Evolutionary conservation across 768 basidiomycete genomes (phyloP), one percentile per base, ranked within the genome.

Genomic region (Tremella fuciformis): DNA sequence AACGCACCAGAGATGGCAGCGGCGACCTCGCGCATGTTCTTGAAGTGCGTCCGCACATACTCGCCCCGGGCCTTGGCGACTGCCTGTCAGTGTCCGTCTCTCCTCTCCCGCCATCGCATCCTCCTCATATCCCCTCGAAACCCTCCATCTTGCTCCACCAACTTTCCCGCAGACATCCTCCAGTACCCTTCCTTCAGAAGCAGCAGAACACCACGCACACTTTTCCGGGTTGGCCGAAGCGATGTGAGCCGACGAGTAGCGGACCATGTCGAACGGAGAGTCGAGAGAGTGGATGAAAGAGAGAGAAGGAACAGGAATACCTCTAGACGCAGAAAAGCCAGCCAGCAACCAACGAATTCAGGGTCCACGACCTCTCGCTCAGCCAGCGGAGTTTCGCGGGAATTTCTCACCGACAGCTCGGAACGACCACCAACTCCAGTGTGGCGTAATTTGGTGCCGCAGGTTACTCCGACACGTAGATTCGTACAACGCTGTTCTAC

Each of bases 1-100:
- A 19, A 79, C 83, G 73, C 65, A 91, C 92, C 93, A 66, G 86
- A 84, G 65, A 97, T 82, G 67, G 89, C 91, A 65, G 94, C 94
- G 52, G 89, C 93, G 57, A 98, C 96, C 81, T 99, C 96, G 64
- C 90, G 87, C 91, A 96, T 98, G 85, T 98, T 99, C 88, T 99
- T 99, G 86, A 96, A 99, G 83, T 97, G 94, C 49, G 96, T 98
- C 73, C 93, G 89, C 76, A 96, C 85, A 84, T 97, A 92, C 82
- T 94, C 91, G 73, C 92, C 92, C 74, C 88, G 88, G 59, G 93
- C 88, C 76, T 85, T 88, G 74, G 93, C 86, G 78, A 89, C 91
- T 94, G 38, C 9, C 18, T 11, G 55, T 70, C 59, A 60, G 57
- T 46, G 25, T 22, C 47, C 24, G n/a, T 41, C 47, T 16, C 22